A percentile compares a stretch with the other conserved stretches of the same genome.
Evolutionary conservation across 192 early-diverging fungal species (phyloP).

Genomic region (Rhizoclosmatium globosum): DNA sequence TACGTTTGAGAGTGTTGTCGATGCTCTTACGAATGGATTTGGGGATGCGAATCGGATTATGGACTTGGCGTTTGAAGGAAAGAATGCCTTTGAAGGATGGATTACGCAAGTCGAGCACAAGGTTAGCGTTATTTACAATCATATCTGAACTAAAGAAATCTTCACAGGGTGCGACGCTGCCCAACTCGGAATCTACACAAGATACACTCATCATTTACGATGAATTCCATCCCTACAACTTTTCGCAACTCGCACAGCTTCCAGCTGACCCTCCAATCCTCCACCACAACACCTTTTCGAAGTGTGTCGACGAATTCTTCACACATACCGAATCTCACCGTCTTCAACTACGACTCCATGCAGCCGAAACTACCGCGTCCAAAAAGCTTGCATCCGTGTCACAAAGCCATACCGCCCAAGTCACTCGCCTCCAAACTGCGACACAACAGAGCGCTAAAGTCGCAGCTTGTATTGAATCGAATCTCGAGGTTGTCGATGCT

Average conservation of each 20-base stretch:
- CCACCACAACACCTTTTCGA: conserved; percentile 82
- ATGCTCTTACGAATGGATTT: conserved; percentile 74
- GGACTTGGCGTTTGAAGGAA: conserved; percentile 23
- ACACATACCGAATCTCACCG: conserved; percentile 89
- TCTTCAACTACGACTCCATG: conserved; percentile 72
- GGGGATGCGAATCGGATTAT: conserved; percentile 77
- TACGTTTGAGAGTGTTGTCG: no score
- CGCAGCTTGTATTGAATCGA: conserved; percentile 86
- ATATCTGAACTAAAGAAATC: background rate
- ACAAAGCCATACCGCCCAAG: conserved; percentile 79
- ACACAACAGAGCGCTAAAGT: conserved; percentile 74
- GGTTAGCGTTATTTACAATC: background rate
- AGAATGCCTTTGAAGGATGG: conserved; percentile 25
- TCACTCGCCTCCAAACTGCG: conserved; percentile 75
- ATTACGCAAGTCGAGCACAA: conserved; percentile 36
- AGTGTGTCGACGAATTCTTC: conserved; percentile 91
- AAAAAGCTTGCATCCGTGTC: conserved; percentile 89
- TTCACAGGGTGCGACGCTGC: background rate
- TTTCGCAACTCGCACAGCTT: conserved; percentile 40
- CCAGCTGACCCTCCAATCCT: conserved; percentile 12
- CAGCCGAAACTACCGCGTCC: conserved; percentile 77
- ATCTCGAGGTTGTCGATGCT: conserved; percentile 85
- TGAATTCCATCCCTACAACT: conserved; percentile 59
- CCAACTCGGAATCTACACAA: background rate
- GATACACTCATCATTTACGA: conserved; percentile 39